Percentiles rank a stretch among this genome's conserved stretches.
These are phyloP conservation scores for Claviceps paspali DNA, from an alignment of 2,329 filamentous ascomycete species.

Conservation along the genomic window DNA sequence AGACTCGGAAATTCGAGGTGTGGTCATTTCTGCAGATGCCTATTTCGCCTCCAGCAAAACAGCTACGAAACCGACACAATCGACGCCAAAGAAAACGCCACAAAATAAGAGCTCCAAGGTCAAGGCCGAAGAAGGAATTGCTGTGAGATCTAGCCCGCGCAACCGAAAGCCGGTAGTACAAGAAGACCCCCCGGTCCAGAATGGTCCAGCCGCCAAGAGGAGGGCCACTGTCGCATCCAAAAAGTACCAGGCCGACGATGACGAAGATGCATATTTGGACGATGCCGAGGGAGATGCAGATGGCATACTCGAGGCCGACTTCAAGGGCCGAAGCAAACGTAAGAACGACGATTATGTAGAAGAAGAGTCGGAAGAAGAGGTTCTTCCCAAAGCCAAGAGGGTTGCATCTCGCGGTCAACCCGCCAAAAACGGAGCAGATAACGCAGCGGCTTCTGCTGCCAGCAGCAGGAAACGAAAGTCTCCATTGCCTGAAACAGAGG, in stretches of 20 bases:
- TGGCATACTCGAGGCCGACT: slow-evolving; percentile 72
- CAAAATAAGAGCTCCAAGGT: slow-evolving; percentile 26
- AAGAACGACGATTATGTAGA: slow-evolving; percentile 63
- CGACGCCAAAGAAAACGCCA: slow-evolving; percentile 20
- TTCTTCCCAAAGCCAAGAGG: slow-evolving; percentile 44
- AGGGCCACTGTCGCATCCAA: slow-evolving; percentile 25
- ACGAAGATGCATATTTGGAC: slow-evolving; percentile 41
- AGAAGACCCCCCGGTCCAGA: slow-evolving; percentile 14
- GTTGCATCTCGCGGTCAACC: slow-evolving; percentile 28
- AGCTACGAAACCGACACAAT: slow-evolving; percentile 20
- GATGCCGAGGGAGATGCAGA: slow-evolving; percentile 55
- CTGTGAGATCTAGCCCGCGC: slow-evolving; percentile 38
- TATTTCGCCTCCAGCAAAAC: slow-evolving; percentile 38
- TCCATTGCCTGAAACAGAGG: slow-evolving; percentile 36
- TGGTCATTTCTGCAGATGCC: slow-evolving; percentile 38
- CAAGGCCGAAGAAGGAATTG: slow-evolving; percentile 23
- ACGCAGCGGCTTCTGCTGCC: slow-evolving; percentile 15
- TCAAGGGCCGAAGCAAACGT: slow-evolving; percentile 47
- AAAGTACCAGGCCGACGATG: slow-evolving; percentile 29
- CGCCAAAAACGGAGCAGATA: slow-evolving; percentile 14
- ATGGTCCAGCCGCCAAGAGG: slow-evolving; percentile 23
- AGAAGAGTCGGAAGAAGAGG: slow-evolving; percentile 58
- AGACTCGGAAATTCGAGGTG: slow-evolving; percentile 29
- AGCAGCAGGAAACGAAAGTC: slow-evolving; percentile 46
- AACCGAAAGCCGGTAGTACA: slow-evolving; percentile 24